A percentile compares a stretch with the other conserved stretches of the same genome.
These are phyloP conservation scores for Coemansia sp. DNA, from an alignment of 192 early-diverging fungal genomes.

Conservation along the genomic window DNA sequence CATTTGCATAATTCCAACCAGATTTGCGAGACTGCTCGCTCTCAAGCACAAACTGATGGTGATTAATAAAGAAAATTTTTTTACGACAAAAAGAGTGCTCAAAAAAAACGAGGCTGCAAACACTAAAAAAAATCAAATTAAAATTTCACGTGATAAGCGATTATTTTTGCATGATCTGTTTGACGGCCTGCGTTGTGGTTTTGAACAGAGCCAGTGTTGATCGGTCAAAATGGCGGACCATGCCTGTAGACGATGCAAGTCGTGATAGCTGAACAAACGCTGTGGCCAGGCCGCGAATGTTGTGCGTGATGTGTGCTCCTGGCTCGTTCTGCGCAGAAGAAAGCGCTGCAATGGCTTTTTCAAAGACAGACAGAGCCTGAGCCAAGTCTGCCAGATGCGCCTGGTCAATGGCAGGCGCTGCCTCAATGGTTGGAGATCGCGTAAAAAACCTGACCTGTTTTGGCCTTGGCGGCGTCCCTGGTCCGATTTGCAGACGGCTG, in stretches of 20 bases:
- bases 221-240: slow-evolving; percentile 53
- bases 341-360: slow-evolving; percentile 34
- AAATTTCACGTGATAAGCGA: slow-evolving; percentile 1
- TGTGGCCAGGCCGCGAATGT: slow-evolving; percentile 26
- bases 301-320: slow-evolving; percentile 1
- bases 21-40: background rate
- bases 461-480: slow-evolving; percentile 15
- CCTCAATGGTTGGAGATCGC: slow-evolving; percentile 6
- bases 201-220: slow-evolving; percentile 49
- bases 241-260: slow-evolving; percentile 36
- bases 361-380: slow-evolving; percentile 35
- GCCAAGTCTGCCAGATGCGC: slow-evolving; percentile 30
- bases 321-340: background rate
- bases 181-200: slow-evolving; percentile 43
- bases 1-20: background rate
- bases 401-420: slow-evolving; percentile 25
- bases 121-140: background rate
- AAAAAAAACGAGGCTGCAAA: background rate
- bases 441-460: slow-evolving; percentile 48
- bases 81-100: background rate
- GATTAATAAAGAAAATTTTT: background rate
- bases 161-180: slow-evolving; percentile 30
- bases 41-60: background rate
- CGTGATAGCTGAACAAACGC: slow-evolving; percentile 49
- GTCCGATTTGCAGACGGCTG: slow-evolving; percentile 25